phyloP scores from a whole-genome alignment of 1,284 basidiomycete species.

The Coriolopsis trogii region DNA sequence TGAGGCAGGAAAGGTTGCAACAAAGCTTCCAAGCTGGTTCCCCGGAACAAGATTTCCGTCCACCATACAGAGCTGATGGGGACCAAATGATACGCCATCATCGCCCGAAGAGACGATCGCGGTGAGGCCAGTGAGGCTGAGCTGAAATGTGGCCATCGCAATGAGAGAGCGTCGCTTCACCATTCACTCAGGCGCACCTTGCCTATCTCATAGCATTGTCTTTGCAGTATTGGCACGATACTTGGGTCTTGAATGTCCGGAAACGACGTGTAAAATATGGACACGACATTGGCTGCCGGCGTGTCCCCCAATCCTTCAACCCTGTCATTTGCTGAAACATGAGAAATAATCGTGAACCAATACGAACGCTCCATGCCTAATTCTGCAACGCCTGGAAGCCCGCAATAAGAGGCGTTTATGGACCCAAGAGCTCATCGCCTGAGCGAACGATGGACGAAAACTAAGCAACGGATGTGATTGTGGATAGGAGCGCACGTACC shows the following conservation, averaged over 20 bases:
- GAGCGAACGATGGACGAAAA: no score
- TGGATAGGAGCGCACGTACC: no score
- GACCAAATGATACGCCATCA: constrained; percentile 56
- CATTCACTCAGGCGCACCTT: no score
- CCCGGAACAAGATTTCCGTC: no score
- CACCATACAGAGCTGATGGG: no score
- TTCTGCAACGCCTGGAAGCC: constrained; percentile 30
- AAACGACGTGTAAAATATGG: constrained; percentile 40
- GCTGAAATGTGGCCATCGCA: constrained; percentile 15
- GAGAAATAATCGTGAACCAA: neutral
- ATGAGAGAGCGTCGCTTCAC: no score
- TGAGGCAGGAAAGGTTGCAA: constrained; percentile 25
- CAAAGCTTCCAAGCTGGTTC: constrained; percentile 33
- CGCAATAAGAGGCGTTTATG: constrained; percentile 2
- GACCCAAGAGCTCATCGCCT: constrained; percentile 11
- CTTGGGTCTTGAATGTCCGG: constrained; percentile 35
- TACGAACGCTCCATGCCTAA: constrained; percentile 44
- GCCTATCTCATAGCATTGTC: constrained; percentile 43
- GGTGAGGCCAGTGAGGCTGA: constrained; percentile 50
- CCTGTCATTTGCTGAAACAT: constrained; percentile 25
- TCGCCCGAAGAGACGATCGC: constrained; percentile 55
- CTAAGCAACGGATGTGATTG: no score
- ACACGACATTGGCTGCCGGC: constrained; percentile 38
- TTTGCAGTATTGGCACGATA: constrained; percentile 23
- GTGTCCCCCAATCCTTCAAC: constrained; percentile 43